phyloP scores from a whole-genome alignment of 345 rosid genomes.

The Cardiospermum halicacabum region DNA sequence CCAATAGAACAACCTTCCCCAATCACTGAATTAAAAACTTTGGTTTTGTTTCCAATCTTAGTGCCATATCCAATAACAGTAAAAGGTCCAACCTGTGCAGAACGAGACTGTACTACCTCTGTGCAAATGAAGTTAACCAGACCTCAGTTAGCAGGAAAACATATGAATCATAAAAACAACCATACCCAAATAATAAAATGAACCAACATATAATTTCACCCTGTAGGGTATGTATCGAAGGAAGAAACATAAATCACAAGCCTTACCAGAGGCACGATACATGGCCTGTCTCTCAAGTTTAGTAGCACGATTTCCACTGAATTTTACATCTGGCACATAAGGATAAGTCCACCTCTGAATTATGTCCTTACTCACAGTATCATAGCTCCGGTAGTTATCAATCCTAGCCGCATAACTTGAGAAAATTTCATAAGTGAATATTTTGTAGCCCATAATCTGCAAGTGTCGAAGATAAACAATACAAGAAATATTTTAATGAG shows the following conservation, averaged over 20 bases:
- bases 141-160: slow-evolving; percentile 7
- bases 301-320: slow-evolving; percentile 51
- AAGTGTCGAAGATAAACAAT: slow-evolving; percentile 19
- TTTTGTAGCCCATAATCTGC: slow-evolving; percentile 96
- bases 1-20: slow-evolving; percentile 84
- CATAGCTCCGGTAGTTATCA: slow-evolving; percentile 91
- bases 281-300: slow-evolving; percentile 79
- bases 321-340: slow-evolving; percentile 76
- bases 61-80: slow-evolving; percentile 74
- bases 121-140: slow-evolving; percentile 17
- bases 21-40: slow-evolving; percentile 70
- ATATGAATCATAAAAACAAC: neutral
- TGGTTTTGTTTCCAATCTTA: slow-evolving; percentile 54
- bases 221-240: neutral
- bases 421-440: slow-evolving; percentile 86
- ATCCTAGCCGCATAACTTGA: slow-evolving; percentile 93
- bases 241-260: neutral
- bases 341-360: slow-evolving; percentile 99
- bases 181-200: neutral
- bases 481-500: neutral
- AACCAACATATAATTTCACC: neutral
- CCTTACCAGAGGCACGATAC: slow-evolving; percentile 64
- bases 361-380: slow-evolving; percentile 83
- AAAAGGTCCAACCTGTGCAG: slow-evolving; percentile 70
- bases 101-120: slow-evolving; percentile 58